Conservation (phyloP, 495 filamentous ascomycete species). For the Neurospora sp. region DNA sequence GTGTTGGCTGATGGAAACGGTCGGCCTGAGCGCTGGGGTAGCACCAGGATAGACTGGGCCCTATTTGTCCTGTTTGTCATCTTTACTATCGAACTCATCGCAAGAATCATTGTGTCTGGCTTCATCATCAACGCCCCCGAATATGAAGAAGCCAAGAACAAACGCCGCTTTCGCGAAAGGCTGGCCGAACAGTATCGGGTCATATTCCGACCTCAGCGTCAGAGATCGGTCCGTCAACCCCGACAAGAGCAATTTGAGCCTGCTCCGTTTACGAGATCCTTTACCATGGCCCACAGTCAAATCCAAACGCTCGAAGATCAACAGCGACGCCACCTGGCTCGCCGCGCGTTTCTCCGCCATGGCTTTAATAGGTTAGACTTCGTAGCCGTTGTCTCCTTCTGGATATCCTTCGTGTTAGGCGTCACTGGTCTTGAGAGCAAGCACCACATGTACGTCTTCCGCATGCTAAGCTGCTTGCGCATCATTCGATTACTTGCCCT, state of each 20-base stretch:
- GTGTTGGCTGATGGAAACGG: slow-evolving; percentile 47
- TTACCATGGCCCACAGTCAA: slow-evolving; percentile 50
- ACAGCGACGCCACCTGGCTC: slow-evolving; percentile 72
- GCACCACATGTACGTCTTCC: slow-evolving; percentile 76
- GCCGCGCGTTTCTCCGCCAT: slow-evolving; percentile 87
- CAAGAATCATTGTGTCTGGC: slow-evolving; percentile 82
- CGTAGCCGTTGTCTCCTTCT: slow-evolving; percentile 90
- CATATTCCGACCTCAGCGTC: slow-evolving; percentile 71
- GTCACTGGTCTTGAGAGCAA: slow-evolving; percentile 53
- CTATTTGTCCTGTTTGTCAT: slow-evolving; percentile 78
- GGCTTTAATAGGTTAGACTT: slow-evolving; percentile 95
- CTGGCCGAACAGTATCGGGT: slow-evolving; percentile 62
- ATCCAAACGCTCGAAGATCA: slow-evolving; percentile 62
- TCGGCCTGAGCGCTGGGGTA: slow-evolving; percentile 50
- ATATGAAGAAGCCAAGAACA: slow-evolving; percentile 70
- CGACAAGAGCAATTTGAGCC: slow-evolving; percentile 35
- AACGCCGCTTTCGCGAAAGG: slow-evolving; percentile 60
- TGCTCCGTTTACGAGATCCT: slow-evolving; percentile 68
- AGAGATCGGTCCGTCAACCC: slow-evolving; percentile 47
- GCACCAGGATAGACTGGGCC: slow-evolving; percentile 60
- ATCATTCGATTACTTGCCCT: slow-evolving; percentile 81
- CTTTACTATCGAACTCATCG: slow-evolving; percentile 78
- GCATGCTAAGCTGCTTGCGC: slow-evolving; percentile 90
- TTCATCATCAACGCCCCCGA: slow-evolving; percentile 79
- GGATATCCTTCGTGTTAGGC: slow-evolving; percentile 73